phyloP scores from a whole-genome alignment of 768 basidiomycete species.

The Pleurotus giganteus region DNA sequence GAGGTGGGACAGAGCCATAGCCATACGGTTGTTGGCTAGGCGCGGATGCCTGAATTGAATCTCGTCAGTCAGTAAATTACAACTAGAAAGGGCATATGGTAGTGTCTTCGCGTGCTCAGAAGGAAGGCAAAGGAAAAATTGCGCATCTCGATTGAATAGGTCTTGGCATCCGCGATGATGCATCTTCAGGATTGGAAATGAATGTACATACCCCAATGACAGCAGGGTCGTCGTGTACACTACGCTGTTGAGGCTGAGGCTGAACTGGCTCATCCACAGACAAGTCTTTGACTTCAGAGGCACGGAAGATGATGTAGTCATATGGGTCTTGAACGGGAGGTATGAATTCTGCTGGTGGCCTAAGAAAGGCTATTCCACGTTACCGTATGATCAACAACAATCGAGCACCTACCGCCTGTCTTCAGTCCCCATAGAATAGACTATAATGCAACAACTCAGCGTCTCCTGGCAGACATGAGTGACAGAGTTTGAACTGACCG shows the following conservation, averaged over 20 bases:
- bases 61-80: not conserved
- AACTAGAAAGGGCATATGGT: slow-evolving; percentile 4
- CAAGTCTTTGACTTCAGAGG: slow-evolving; percentile 88
- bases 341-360: slow-evolving; percentile 75
- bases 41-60: slow-evolving; percentile 5
- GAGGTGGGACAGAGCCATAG: slow-evolving; percentile 25
- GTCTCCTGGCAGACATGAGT: not conserved
- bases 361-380: slow-evolving; percentile 22
- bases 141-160: slow-evolving; percentile 11
- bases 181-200: slow-evolving; percentile 12
- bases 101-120: slow-evolving; percentile 24
- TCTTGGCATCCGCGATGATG: slow-evolving; percentile 11
- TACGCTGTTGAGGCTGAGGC: slow-evolving; percentile 50
- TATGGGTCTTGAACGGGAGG: slow-evolving; percentile 83
- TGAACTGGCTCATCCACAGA: slow-evolving; percentile 68
- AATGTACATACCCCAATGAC: slow-evolving; percentile 65
- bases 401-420: slow-evolving; percentile 60
- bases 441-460: slow-evolving; percentile 29
- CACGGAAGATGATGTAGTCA: slow-evolving; percentile 88
- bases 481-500: slow-evolving; percentile 42
- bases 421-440: slow-evolving; percentile 90
- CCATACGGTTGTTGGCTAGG: slow-evolving; percentile 26
- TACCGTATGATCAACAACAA: not conserved
- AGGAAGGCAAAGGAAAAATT: slow-evolving; percentile 46
- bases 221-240: slow-evolving; percentile 81